Base-by-base conservation (phyloP, 345 rosid genomes). In the Eucalyptus caleyi region DNA sequence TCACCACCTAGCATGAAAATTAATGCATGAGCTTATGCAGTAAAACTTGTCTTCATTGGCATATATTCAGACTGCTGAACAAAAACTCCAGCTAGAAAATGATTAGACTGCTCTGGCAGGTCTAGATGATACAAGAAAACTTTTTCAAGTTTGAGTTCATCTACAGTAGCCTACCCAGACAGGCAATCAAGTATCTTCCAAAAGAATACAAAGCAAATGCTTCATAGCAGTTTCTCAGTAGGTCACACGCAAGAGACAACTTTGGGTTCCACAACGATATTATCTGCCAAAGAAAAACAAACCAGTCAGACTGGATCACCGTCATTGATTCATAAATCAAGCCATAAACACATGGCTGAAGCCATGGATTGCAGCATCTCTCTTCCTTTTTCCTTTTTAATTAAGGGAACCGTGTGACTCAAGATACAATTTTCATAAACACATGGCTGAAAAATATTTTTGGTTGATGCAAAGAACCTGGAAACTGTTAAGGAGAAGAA, bases 191-290 rank as follows among this genome's bases (percentile, higher is more conserved):
- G 91, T 96, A 96, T 90, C 99, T 96, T 86, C 99, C 97, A 88
- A 96, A 97, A 81, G 99, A 93, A 82, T 97, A 97, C 88, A 96
- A 91, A 86, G 98, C 99, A 91, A 96, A 96, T 32, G 99, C 99
- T 89, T 97, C 99, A 72, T 96, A 95, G 92, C 97, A 96, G 92
- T 92, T 96, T 92, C 98, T 97, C 93, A 97, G 67, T 89, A 93
- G 94, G 92, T 97, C 99, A 91, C 98, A 96, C 19, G 93, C 95
- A 86, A 96, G 92, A 32, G 98, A 95, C 51, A 95, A 82, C 89
- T 62, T 94, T 19, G 96, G 88, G 88, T 95, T 94, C 93, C 91
- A 93, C 92, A 97, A 91, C 37, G 99, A 96, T 47, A 96, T 88
- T 15, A 96, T 87, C 98, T 96, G 93, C n/a, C 60, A 90, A 65